Evolutionary conservation across 768 basidiomycete genomes (phyloP).

Genomic region (Hemileccinum rubropunctum): DNA sequence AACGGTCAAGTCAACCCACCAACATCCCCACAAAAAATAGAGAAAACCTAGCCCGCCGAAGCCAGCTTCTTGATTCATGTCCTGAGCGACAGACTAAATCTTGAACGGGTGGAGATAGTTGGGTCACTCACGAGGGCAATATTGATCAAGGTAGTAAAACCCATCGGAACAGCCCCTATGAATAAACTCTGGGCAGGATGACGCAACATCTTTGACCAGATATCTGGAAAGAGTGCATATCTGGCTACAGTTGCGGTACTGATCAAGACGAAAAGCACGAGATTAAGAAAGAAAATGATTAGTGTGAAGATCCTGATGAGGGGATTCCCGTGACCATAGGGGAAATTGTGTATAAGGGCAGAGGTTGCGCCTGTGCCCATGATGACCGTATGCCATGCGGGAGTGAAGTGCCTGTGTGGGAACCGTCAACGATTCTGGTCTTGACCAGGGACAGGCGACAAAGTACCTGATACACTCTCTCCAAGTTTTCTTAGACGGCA

Average conservation of each 20-base stretch:
- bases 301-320: constrained; percentile 35
- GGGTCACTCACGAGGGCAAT: constrained; percentile 33
- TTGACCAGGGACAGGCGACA: background rate
- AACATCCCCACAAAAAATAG: constrained; percentile 45
- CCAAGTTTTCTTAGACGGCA: constrained; percentile 34
- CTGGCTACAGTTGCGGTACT: constrained; percentile 35
- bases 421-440: background rate
- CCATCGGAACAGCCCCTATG: constrained; percentile 45
- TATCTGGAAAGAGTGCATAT: constrained; percentile 39
- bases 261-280: constrained; percentile 38
- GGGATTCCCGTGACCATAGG: constrained; percentile 37
- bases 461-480: constrained; percentile 34
- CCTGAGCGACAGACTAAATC: constrained; percentile 10
- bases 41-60: constrained; percentile 38
- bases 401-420: constrained; percentile 41
- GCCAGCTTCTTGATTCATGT: constrained; percentile 35
- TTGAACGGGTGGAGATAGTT: background rate
- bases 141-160: constrained; percentile 43
- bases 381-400: constrained; percentile 45
- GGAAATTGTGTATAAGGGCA: constrained; percentile 40
- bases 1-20: constrained; percentile 47
- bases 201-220: constrained; percentile 45
- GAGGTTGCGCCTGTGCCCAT: constrained; percentile 47
- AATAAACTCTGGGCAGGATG: constrained; percentile 47
- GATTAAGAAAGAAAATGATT: constrained; percentile 39